Evolutionary conservation across 2,329 filamentous ascomycete genomes (phyloP).

Genomic region (Colletotrichum orchidophilum): DNA sequence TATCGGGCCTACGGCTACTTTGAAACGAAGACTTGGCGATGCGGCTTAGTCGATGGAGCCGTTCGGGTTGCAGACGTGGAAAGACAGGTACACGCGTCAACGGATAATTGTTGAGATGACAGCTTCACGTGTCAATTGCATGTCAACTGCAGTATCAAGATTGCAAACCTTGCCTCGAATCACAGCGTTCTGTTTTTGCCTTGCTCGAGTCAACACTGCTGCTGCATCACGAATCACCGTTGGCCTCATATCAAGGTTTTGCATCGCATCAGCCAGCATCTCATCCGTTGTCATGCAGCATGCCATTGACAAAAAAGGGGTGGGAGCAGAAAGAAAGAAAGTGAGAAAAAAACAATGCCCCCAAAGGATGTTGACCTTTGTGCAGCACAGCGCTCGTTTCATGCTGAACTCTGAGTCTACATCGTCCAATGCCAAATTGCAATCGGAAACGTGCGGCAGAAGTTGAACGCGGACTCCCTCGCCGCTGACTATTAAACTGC

Average conservation of each 20-base stretch:
- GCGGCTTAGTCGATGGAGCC: not conserved
- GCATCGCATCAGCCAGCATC: not conserved
- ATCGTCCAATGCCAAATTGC: constrained; percentile 7
- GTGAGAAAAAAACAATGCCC: too few species aligned
- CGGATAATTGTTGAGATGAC: not conserved
- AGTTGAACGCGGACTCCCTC: not conserved
- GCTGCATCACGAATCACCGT: not conserved
- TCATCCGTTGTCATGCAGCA: not conserved
- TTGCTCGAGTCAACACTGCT: not conserved
- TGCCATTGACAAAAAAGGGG: not conserved
- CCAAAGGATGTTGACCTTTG: not conserved
- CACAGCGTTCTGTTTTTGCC: not conserved
- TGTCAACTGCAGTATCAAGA: not conserved
- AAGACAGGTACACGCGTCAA: not conserved
- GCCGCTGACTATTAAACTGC: not conserved
- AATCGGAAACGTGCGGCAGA: not conserved
- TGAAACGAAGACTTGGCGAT: not conserved
- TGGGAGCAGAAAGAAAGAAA: not conserved
- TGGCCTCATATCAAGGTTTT: not conserved
- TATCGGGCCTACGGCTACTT: not conserved
- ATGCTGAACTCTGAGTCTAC: not conserved
- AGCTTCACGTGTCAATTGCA: not conserved
- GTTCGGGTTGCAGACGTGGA: not conserved
- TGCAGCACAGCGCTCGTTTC: not conserved
- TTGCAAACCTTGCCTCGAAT: not conserved